Evolutionary conservation across 1,139 yeast species (phyloP).

Genomic region (Magnusiomyces ingens): DNA sequence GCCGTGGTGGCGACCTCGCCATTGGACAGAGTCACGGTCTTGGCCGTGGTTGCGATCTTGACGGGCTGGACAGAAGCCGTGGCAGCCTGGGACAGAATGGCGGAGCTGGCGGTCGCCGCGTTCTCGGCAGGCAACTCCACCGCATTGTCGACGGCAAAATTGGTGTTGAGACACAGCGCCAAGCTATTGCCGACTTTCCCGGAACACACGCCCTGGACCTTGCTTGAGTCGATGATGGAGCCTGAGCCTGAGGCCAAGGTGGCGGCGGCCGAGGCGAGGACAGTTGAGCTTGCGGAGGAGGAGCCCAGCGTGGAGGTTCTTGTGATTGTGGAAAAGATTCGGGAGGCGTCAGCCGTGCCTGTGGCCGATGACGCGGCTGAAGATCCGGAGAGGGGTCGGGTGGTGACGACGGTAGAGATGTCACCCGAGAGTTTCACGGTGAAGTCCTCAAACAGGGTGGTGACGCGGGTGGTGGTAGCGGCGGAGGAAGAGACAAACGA

Average conservation of each 20-base stretch:
- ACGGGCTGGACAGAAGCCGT: slow-evolving; percentile 2
- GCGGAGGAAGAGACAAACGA: slow-evolving; percentile 11
- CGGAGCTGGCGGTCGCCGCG: slow-evolving; percentile 3
- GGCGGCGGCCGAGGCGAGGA: slow-evolving; percentile 16
- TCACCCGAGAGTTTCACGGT: background rate
- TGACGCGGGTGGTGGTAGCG: slow-evolving; percentile 12
- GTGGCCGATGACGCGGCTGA: background rate
- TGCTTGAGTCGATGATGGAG: slow-evolving; percentile 8
- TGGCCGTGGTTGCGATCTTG: background rate
- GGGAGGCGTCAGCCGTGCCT: no score
- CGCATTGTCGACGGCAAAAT: slow-evolving; percentile 7
- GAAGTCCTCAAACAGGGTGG: background rate
- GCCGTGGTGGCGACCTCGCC: slow-evolving; percentile 5
- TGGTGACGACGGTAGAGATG: background rate
- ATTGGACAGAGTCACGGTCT: slow-evolving; percentile 3
- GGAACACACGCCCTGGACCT: slow-evolving; percentile 10
- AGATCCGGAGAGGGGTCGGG: background rate
- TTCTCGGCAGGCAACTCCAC: slow-evolving; percentile 6
- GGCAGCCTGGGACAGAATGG: no score
- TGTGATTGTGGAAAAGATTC: no score
- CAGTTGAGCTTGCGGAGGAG: slow-evolving; percentile 4
- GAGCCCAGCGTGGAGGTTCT: slow-evolving; percentile 4
- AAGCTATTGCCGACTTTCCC: slow-evolving; percentile 10
- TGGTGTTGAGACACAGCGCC: slow-evolving; percentile 12
- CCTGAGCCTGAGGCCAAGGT: slow-evolving; percentile 15